Evolutionary conservation across 129 eudicot genomes (phyloP).

Genomic region (Artemisia tridentata): DNA sequence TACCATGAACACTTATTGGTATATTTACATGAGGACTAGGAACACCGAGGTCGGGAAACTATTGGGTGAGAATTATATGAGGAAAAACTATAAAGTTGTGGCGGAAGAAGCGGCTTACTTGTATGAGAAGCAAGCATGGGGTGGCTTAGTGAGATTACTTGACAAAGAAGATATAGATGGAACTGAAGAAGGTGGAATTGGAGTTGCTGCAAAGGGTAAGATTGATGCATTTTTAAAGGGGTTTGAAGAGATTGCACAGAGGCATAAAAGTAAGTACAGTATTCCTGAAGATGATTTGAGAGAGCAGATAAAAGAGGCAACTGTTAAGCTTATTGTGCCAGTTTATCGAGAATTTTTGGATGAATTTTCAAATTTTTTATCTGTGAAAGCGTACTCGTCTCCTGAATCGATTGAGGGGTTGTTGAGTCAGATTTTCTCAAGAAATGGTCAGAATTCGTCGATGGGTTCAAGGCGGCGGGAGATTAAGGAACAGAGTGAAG

Average conservation of each 20-base stretch:
- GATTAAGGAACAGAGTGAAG: conserved; percentile 33
- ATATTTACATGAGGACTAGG: conserved; percentile 72
- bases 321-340: conserved; percentile 61
- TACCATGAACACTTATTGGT: conserved; percentile 79
- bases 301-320: conserved; percentile 64
- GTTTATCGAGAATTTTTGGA: conserved; percentile 52
- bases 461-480: conserved; percentile 30
- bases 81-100: conserved; percentile 59
- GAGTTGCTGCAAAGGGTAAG: conserved; percentile 36
- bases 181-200: conserved; percentile 33
- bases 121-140: conserved; percentile 89
- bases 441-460: conserved; percentile 25
- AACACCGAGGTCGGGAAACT: conserved; percentile 64
- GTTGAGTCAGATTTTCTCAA: conserved; percentile 43
- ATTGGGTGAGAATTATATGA: conserved; percentile 69
- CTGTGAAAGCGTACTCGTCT: conserved; percentile 34
- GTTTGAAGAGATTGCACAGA: conserved; percentile 52
- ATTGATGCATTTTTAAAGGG: conserved; percentile 57
- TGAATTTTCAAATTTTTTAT: conserved; percentile 32
- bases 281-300: conserved; percentile 73
- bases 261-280: conserved; percentile 46
- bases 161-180: conserved; percentile 49
- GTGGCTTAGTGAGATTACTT: conserved; percentile 51
- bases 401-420: conserved; percentile 48
- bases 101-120: conserved; percentile 84